Conservation (phyloP, 768 basidiomycete genomes). For the Panaeolus cyanescens region DNA sequence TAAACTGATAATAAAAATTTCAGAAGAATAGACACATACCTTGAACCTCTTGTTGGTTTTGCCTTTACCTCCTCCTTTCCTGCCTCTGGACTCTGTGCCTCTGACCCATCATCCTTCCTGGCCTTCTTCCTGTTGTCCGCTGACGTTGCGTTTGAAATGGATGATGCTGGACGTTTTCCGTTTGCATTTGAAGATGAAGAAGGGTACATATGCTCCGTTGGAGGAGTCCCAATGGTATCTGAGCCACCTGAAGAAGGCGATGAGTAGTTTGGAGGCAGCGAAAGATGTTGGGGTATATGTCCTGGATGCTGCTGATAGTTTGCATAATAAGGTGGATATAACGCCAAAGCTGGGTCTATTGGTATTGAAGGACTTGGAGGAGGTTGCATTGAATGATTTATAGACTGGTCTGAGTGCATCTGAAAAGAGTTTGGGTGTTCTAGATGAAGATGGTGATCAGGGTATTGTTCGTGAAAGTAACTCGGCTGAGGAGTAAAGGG, state of each 20-base stretch:
- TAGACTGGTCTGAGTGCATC: constrained; percentile 43
- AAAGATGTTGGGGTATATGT: constrained; percentile 55
- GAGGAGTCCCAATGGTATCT: constrained; percentile 74
- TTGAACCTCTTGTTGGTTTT: constrained; percentile 86
- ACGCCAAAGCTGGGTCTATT: constrained; percentile 71
- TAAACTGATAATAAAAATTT: not conserved
- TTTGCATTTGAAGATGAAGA: constrained; percentile 51
- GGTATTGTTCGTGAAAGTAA: constrained; percentile 24
- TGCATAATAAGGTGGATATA: constrained; percentile 68
- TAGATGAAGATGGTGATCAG: constrained; percentile 27
- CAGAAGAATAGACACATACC: constrained; percentile 44
- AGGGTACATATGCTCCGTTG: constrained; percentile 60
- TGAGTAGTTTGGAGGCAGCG: constrained; percentile 61
- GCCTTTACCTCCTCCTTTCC: constrained; percentile 70
- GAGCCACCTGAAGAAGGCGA: constrained; percentile 84
- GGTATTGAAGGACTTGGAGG: constrained; percentile 63
- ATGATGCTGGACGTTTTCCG: constrained; percentile 68
- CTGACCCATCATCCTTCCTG: constrained; percentile 60
- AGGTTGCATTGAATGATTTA: constrained; percentile 48
- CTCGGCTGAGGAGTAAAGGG: constrained; percentile 29
- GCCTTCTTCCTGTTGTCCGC: constrained; percentile 58
- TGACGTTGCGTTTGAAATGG: constrained; percentile 37
- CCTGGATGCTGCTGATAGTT: constrained; percentile 51
- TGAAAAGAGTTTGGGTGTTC: constrained; percentile 30
- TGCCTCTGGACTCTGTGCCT: constrained; percentile 47